A percentile compares a stretch with the other conserved stretches of the same genome.
These are phyloP conservation scores for Solanum sitiens DNA, from an alignment of 257 asterid species.

Conservation along the genomic window DNA sequence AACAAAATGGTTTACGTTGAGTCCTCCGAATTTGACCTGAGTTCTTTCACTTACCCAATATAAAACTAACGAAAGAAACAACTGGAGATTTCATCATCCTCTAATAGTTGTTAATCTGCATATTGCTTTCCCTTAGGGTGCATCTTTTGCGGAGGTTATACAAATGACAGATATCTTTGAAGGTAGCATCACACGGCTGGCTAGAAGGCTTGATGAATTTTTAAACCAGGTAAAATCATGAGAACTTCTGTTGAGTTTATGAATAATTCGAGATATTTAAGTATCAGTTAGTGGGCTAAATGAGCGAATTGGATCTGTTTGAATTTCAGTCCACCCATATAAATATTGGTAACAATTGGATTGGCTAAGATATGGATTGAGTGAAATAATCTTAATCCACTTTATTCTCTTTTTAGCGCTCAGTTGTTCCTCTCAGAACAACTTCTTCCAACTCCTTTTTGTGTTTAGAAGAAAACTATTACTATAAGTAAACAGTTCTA, in stretches of 20 bases:
- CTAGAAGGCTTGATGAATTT: slow-evolving; percentile 94
- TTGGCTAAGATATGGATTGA: background rate
- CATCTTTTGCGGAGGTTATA: slow-evolving; percentile 66
- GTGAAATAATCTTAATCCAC: background rate
- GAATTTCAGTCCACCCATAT: background rate
- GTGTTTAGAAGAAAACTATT: background rate
- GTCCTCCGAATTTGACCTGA: background rate
- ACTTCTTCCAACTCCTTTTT: background rate
- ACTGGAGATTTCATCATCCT: background rate
- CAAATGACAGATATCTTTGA: slow-evolving; percentile 91
- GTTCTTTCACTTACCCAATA: background rate
- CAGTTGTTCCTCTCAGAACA: background rate
- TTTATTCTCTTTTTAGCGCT: background rate
- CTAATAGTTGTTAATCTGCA: background rate
- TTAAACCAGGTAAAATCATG: slow-evolving; percentile 58
- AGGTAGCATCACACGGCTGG: slow-evolving; percentile 85
- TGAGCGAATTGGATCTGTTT: background rate
- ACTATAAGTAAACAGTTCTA: background rate
- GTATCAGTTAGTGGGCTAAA: background rate
- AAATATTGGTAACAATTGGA: background rate
- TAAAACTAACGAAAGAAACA: background rate
- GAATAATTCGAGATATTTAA: background rate
- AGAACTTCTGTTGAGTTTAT: background rate
- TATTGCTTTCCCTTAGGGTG: slow-evolving; percentile 44
- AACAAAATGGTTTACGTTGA: background rate